phyloP scores from a whole-genome alignment of 2,329 filamentous ascomycete species.

The Alternaria sp. region DNA sequence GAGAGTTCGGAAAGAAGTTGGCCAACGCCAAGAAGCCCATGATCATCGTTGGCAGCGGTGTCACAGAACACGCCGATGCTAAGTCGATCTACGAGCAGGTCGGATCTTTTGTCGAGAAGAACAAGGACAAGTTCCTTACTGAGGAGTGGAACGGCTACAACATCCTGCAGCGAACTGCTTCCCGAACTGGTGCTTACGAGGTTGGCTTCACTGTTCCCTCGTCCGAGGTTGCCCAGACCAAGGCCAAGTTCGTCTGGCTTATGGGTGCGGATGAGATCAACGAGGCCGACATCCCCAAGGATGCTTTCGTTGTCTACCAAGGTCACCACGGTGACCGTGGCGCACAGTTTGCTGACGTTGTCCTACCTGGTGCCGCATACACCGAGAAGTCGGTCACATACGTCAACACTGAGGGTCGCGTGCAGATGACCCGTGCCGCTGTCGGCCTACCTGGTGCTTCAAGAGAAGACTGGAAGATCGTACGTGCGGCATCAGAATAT shows the following conservation, averaged over 20 bases:
- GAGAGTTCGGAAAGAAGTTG: conserved; percentile 92
- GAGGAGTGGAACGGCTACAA: conserved; percentile 98
- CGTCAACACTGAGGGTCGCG: conserved; percentile 96
- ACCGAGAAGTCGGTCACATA: conserved; percentile 97
- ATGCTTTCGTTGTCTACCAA: conserved; percentile 97
- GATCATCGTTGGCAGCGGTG: conserved; percentile 93
- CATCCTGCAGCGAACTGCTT: conserved; percentile 91
- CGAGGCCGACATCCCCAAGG: conserved; percentile 87
- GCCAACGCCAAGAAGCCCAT: conserved; percentile 87
- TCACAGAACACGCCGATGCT: conserved; percentile 88
- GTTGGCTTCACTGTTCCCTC: conserved; percentile 93
- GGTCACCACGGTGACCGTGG: conserved; percentile 96
- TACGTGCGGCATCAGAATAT: conserved; percentile 91
- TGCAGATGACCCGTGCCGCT: conserved; percentile 90
- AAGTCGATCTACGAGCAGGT: conserved; percentile 94
- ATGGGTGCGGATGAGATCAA: conserved; percentile 92
- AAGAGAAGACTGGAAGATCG: conserved; percentile 98
- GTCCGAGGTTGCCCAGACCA: conserved; percentile 79
- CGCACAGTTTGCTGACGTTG: conserved; percentile 89
- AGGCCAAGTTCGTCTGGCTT: conserved; percentile 95
- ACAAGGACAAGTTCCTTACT: conserved; percentile 85
- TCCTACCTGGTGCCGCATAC: conserved; percentile 93
- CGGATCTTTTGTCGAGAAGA: conserved; percentile 90
- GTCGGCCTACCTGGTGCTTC: conserved; percentile 88
- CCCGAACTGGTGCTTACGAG: conserved; percentile 91